These are phyloP conservation scores for Pyrenochaeta sp. DNA, from an alignment of 2,329 filamentous ascomycete genomes.

Conservation along the genomic window DNA sequence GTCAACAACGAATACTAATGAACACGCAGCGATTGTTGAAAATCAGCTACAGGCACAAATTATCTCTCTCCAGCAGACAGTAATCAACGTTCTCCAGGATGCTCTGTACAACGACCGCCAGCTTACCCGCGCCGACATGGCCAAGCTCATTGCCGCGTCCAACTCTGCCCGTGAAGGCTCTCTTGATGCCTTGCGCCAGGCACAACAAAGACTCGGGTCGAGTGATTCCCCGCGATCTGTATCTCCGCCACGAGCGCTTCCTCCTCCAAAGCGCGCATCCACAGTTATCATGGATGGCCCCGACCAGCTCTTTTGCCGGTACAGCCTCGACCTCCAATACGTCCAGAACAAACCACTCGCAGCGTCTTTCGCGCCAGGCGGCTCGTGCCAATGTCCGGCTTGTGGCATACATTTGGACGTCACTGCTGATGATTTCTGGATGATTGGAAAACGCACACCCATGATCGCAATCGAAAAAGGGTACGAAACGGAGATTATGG, in stretches of 20 bases:
- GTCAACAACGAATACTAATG: conserved; percentile 1
- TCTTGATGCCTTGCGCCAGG: conserved; percentile 47
- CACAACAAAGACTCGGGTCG: conserved; percentile 43
- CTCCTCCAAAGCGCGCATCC: conserved; percentile 36
- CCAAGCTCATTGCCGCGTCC: conserved; percentile 52
- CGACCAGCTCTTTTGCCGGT: conserved; percentile 44
- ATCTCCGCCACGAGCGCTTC: conserved; percentile 29
- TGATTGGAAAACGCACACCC: conserved; percentile 47
- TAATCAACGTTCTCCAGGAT: conserved; percentile 55
- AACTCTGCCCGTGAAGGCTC: conserved; percentile 53
- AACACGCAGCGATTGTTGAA: conserved; percentile 47
- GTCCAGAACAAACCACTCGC: conserved; percentile 39
- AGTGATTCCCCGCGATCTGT: conserved; percentile 18
- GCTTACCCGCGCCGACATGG: conserved; percentile 50
- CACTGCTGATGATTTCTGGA: conserved; percentile 48
- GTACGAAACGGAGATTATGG: conserved; percentile 43
- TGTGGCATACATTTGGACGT: conserved; percentile 40
- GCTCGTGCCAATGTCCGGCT: conserved; percentile 39
- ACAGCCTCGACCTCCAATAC: conserved; percentile 46
- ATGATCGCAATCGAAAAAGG: conserved; percentile 31
- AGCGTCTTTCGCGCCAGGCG: conserved; percentile 42
- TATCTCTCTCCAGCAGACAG: conserved; percentile 54
- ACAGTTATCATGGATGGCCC: conserved; percentile 24
- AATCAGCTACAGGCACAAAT: conserved; percentile 55
- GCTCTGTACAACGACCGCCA: conserved; percentile 52